These are phyloP conservation scores for Cercophora newfieldiana DNA, from an alignment of 495 filamentous ascomycete species.

Conservation along the genomic window DNA sequence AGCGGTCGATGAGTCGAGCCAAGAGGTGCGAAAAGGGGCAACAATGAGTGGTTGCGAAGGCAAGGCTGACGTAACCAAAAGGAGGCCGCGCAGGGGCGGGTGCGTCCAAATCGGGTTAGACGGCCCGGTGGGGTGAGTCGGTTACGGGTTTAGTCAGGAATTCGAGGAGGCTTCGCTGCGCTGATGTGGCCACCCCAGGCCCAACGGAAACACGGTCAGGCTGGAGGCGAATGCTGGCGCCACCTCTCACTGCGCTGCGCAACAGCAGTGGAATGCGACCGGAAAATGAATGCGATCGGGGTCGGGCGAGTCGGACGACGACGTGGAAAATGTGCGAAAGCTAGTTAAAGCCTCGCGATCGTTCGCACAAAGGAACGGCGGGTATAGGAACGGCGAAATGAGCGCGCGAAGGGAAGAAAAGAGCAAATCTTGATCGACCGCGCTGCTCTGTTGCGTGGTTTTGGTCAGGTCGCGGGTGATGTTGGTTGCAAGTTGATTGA, in stretches of 20 bases:
- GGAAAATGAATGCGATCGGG: constrained; percentile 9
- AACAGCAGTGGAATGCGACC: constrained; percentile 17
- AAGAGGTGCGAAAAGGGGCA: constrained; percentile 14
- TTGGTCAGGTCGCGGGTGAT: constrained; percentile 25
- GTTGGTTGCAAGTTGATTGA: constrained; percentile 32
- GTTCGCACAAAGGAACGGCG: constrained; percentile 15
- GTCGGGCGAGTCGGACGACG: no score
- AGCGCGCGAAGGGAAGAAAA: constrained; percentile 30
- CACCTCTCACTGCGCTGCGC: constrained; percentile 22
- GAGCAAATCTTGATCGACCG: constrained; percentile 18
- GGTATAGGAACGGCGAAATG: constrained; percentile 27
- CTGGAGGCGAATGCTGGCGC: constrained; percentile 17
- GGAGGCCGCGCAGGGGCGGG: constrained; percentile 2
- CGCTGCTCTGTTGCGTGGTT: constrained; percentile 28
- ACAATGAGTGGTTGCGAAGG: constrained; percentile 9
- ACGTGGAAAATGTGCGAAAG: constrained; percentile 34
- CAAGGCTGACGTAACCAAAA: constrained; percentile 32
- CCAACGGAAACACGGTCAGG: constrained; percentile 30
- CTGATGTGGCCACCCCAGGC: constrained; percentile 34
- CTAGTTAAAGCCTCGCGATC: constrained; percentile 41
- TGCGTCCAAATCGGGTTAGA: constrained; percentile 9
- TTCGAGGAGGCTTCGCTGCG: constrained; percentile 14
- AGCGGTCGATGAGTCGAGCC: constrained; percentile 10
- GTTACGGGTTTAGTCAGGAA: constrained; percentile 12
- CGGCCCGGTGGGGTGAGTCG: constrained; percentile 19